A percentile compares a stretch with the other conserved stretches of the same genome.
phyloP scores from a whole-genome alignment of 371 early-diverging fungal species.

The Coemansia sp. region DNA sequence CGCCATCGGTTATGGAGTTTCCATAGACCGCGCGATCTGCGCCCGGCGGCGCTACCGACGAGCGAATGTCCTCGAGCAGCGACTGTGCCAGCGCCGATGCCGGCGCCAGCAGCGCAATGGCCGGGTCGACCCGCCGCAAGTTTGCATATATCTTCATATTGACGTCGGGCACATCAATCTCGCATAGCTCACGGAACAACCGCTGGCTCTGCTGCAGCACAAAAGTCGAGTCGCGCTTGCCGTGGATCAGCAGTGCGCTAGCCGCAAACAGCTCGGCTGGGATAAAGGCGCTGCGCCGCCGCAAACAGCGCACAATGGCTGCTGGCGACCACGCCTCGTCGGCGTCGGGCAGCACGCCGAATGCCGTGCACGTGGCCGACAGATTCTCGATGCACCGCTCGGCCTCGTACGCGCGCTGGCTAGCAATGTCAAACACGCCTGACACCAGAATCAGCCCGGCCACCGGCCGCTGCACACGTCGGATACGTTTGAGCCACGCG shows the following conservation, averaged over 20 bases:
- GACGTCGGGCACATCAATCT: constrained; percentile 52
- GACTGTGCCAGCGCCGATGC: constrained; percentile 51
- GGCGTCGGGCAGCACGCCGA: constrained; percentile 32
- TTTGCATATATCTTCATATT: constrained; percentile 55
- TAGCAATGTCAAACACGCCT: constrained; percentile 50
- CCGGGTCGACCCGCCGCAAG: constrained; percentile 51
- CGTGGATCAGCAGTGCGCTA: constrained; percentile 50
- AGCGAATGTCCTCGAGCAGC: constrained; percentile 51
- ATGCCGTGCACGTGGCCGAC: constrained; percentile 46
- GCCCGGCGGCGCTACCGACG: constrained; percentile 23
- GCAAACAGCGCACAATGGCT: constrained; percentile 36
- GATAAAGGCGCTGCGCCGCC: constrained; percentile 46
- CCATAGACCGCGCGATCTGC: background rate
- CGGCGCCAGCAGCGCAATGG: constrained; percentile 52
- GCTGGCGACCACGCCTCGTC: constrained; percentile 53
- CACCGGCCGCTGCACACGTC: constrained; percentile 39
- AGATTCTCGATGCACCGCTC: constrained; percentile 51
- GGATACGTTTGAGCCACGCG: constrained; percentile 24
- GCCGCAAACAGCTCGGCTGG: constrained; percentile 48
- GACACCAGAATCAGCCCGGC: constrained; percentile 52
- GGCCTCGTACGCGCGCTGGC: constrained; percentile 50
- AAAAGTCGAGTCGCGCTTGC: constrained; percentile 52
- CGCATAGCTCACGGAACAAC: constrained; percentile 50
- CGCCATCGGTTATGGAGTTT: background rate
- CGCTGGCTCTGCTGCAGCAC: constrained; percentile 51